phyloP scores from a whole-genome alignment of 768 basidiomycete species.

The Floccularia luteovirens region DNA sequence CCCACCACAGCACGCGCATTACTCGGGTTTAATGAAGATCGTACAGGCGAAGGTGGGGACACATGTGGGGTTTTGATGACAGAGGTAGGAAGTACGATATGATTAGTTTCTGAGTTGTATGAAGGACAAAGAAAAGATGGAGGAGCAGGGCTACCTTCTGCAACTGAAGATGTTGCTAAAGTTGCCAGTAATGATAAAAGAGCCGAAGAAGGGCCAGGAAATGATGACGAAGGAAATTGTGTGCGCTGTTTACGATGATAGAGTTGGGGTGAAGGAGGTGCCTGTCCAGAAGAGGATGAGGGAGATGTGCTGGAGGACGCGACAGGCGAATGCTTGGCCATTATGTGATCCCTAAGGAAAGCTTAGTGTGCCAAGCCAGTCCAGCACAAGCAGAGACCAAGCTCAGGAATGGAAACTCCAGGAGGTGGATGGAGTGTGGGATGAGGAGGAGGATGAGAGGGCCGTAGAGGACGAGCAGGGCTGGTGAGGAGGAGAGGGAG shows the following conservation, averaged over 20 bases:
- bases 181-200: slow-evolving; percentile 51
- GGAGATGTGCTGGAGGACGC: slow-evolving; percentile 16
- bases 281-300: slow-evolving; percentile 11
- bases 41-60: slow-evolving; percentile 3
- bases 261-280: slow-evolving; percentile 2
- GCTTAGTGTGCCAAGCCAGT: slow-evolving; percentile 27
- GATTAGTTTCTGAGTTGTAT: slow-evolving; percentile 18
- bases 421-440: neutral
- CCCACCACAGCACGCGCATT: slow-evolving; percentile 24
- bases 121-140: slow-evolving; percentile 59
- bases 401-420: too few relatives aligned
- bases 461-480: slow-evolving; percentile 14
- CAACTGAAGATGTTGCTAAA: slow-evolving; percentile 38
- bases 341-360: slow-evolving; percentile 25
- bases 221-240: neutral
- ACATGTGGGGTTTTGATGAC: slow-evolving; percentile 3
- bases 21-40: neutral
- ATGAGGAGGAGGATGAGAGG: neutral
- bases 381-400: neutral
- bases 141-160: slow-evolving; percentile 42
- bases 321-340: slow-evolving; percentile 48
- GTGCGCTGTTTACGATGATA: neutral
- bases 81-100: slow-evolving; percentile 2
- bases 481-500: slow-evolving; percentile 9
- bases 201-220: slow-evolving; percentile 29